Percentiles rank a stretch among this genome's conserved stretches.
phyloP scores from a whole-genome alignment of 2,329 filamentous ascomycete species.

The Colletotrichum sp. region DNA sequence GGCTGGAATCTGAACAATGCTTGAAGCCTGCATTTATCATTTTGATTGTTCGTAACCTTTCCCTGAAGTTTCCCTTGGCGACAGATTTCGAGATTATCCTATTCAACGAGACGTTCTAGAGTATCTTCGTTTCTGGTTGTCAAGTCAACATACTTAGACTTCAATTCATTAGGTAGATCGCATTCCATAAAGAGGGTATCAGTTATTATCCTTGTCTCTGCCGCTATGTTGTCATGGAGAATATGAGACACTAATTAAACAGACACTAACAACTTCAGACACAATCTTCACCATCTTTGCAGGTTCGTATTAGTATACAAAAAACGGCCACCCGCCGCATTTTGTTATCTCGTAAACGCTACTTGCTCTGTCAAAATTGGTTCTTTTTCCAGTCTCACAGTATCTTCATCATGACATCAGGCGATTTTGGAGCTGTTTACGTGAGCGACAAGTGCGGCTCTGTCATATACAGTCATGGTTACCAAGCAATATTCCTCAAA shows the following conservation, averaged over 20 bases:
- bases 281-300: not conserved
- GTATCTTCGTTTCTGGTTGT: not conserved
- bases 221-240: not conserved
- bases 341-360: not conserved
- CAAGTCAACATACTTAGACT: not conserved
- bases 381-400: not conserved
- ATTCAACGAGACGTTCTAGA: not conserved
- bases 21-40: not conserved
- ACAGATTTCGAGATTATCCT: not conserved
- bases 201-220: not conserved
- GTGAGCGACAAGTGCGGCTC: not conserved
- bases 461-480: not conserved
- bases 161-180: not conserved
- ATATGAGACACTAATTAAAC: not conserved
- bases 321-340: not conserved
- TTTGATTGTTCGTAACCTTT: not conserved
- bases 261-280: not conserved
- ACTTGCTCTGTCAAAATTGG: not conserved
- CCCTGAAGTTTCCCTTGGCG: not conserved
- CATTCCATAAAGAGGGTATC: not conserved
- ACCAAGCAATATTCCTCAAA: not conserved
- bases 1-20: not conserved
- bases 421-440: not conserved
- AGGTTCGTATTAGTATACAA: not conserved
- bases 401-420: not conserved